Evolutionary conservation across 1,139 yeast species (phyloP).

Genomic region (Suhomyces choctaworum): DNA sequence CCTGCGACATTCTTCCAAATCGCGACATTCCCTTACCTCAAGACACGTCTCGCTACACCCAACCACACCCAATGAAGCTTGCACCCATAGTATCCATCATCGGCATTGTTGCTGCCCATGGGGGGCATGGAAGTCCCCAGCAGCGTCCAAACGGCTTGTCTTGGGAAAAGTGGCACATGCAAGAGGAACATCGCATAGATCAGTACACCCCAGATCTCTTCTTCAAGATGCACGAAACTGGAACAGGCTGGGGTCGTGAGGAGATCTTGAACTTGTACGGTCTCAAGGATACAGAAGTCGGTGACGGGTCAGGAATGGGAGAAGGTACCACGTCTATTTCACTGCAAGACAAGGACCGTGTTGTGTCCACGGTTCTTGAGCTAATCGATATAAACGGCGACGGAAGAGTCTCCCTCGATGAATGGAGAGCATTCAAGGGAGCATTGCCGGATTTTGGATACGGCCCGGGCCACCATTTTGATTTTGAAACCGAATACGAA

Average conservation of each 20-base stretch:
- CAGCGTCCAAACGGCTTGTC: slow-evolving; percentile 47
- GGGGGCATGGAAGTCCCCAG: slow-evolving; percentile 3
- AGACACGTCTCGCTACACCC: background rate
- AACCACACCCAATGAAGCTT: slow-evolving; percentile 6
- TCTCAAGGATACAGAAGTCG: slow-evolving; percentile 69
- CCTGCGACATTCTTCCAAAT: background rate
- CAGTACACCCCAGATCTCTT: slow-evolving; percentile 75
- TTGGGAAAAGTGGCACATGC: slow-evolving; percentile 91
- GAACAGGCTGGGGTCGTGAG: slow-evolving; percentile 53
- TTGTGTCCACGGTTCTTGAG: slow-evolving; percentile 53
- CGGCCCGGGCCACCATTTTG: slow-evolving; percentile 97
- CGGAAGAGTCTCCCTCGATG: slow-evolving; percentile 62
- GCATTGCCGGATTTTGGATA: slow-evolving; percentile 88
- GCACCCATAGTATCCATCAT: slow-evolving; percentile 2
- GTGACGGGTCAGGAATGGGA: slow-evolving; percentile 92
- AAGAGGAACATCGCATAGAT: slow-evolving; percentile 78
- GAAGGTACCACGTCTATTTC: slow-evolving; percentile 62
- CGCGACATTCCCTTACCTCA: background rate
- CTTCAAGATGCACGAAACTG: slow-evolving; percentile 75
- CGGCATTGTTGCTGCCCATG: slow-evolving; percentile 11
- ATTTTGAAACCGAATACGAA: slow-evolving; percentile 90
- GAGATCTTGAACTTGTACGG: slow-evolving; percentile 87
- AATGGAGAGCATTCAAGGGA: slow-evolving; percentile 70
- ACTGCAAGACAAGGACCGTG: slow-evolving; percentile 56
- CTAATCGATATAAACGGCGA: slow-evolving; percentile 70